Evolutionary conservation across 2,329 filamentous ascomycete genomes (phyloP), one percentile per base, ranked within the genome.

Genomic region (Nothophoma quercina): DNA sequence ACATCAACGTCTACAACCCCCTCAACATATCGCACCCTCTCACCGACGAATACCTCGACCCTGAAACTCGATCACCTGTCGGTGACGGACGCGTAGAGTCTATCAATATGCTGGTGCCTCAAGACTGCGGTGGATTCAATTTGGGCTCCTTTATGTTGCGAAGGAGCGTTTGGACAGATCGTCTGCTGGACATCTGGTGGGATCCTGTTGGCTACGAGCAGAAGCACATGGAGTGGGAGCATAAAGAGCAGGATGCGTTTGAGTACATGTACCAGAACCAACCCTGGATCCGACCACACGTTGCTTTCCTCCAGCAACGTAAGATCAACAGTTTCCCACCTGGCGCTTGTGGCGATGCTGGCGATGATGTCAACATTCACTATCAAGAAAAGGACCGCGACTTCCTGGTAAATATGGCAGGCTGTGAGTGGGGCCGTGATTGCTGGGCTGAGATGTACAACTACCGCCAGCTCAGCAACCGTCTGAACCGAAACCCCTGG

Each of bases 381-480:
- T 99, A 99, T 73, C 83, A 89, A 63, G 82, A 95, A 74, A 81
- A 85, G 33, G 92, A 96, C 54, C 85, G 91, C 22, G 95, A 99
- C 74, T 97, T 99, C 69, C 65, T 98, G 38, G 93, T 99, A 67
- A 99, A 97, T 75, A 98, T 99, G 93, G 95, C 95, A 5, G 95
- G 95, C 4, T 99, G 95, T 73, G 89, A 96, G 75, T 98, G 91
- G 89, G 93, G 93, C 4, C 86, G 95, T 41, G 93, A 99, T 77
- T 99, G 95, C 75, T 98, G 93, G 93, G 88, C 88, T 29, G 95
- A 99, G 77, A 97, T 99, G 87, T 96, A 96, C 78, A 88, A 89
- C 73, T 99, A 92, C 78, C 89, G 93, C 44, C 88, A 96, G 74
- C 83, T 96, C 69, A 96, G 91, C 79, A 93, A 96, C 74, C 88